phyloP scores from a whole-genome alignment of 164 flowering plant genomes.

The Stephania yunnanensis region DNA sequence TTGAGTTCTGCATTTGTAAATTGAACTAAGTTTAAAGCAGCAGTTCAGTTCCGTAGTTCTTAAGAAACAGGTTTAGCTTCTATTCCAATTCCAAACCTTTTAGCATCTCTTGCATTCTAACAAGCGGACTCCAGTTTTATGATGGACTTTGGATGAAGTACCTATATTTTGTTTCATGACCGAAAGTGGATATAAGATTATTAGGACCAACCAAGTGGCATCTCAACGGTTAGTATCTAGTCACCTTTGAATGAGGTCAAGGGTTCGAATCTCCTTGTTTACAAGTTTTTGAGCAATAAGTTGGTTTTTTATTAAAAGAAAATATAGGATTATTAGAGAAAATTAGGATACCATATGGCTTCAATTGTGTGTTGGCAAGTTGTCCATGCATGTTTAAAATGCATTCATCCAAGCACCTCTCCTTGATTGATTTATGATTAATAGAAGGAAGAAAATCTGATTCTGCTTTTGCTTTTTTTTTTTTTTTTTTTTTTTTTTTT shows the following conservation, averaged over 20 bases:
- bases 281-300: too few relatives aligned
- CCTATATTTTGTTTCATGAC: not conserved
- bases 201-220: too few relatives aligned
- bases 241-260: too few relatives aligned
- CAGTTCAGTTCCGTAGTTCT: not conserved
- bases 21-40: not conserved
- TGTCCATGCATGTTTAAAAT: not conserved
- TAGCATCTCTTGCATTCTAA: not conserved
- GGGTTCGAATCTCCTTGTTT: too few relatives aligned
- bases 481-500: too few relatives aligned
- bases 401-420: not conserved
- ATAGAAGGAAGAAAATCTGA: not conserved
- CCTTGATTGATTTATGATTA: not conserved
- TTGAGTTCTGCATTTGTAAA: too few relatives aligned
- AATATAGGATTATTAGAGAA: not conserved
- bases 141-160: not conserved
- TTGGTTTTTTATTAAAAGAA: too few relatives aligned
- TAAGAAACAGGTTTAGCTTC: not conserved
- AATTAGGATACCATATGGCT: not conserved
- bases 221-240: too few relatives aligned
- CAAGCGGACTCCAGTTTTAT: not conserved
- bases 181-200: not conserved
- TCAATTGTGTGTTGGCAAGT: not conserved
- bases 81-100: not conserved
- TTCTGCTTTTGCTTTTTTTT: not conserved